These are phyloP conservation scores for Euphorbia peplus DNA, from an alignment of 345 rosid genomes.

Conservation along the genomic window DNA sequence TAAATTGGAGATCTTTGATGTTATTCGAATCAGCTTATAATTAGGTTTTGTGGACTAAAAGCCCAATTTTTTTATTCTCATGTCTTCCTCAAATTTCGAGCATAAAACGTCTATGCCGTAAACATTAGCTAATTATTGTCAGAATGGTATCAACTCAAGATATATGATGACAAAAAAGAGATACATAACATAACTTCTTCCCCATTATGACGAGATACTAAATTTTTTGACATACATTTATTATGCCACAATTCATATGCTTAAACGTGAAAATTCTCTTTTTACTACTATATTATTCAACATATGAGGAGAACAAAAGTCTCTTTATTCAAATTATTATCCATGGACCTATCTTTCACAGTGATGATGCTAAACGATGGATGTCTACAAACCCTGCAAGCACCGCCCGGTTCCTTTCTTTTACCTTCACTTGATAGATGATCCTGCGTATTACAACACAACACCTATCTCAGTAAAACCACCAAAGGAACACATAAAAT, in stretches of 20 bases:
- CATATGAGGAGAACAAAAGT: not conserved
- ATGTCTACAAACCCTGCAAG: constrained; percentile 72
- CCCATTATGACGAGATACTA: no score
- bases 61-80: no score
- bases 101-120: no score
- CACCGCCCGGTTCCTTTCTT: constrained; percentile 59
- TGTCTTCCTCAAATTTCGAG: no score
- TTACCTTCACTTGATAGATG: constrained; percentile 57
- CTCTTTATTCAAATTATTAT: not conserved
- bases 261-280: not conserved
- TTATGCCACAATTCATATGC: not conserved
- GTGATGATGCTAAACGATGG: constrained; percentile 38
- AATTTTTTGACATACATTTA: no score
- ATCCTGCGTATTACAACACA: constrained; percentile 49
- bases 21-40: no score
- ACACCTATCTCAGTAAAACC: constrained; percentile 5
- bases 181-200: no score
- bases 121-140: no score
- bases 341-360: constrained; percentile 27
- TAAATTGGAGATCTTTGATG: no score
- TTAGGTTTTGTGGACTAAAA: no score
- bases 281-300: not conserved
- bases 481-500: not conserved
- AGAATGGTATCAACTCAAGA: no score
- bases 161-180: no score